A percentile compares a stretch with the other conserved stretches of the same genome.
Conservation (phyloP, 225 moss, liverwort and hornwort species). For the Physcomitrellopsis africana region DNA sequence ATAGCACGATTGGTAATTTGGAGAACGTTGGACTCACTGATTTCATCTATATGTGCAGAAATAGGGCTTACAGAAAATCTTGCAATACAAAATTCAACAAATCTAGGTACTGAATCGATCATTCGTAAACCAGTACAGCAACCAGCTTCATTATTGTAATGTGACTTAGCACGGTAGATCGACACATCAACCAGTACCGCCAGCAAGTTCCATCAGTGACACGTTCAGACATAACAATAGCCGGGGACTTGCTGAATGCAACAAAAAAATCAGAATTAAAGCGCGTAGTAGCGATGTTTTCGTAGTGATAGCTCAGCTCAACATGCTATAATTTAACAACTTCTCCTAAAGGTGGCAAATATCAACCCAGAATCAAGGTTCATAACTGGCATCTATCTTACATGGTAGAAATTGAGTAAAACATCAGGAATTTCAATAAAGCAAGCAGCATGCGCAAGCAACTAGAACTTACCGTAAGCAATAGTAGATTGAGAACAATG, state of each 20-base stretch:
- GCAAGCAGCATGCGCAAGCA: neutral
- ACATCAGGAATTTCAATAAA: neutral
- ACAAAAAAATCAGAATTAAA: neutral
- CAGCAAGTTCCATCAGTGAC: neutral
- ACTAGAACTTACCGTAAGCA: constrained; percentile 48
- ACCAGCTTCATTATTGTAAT: constrained; percentile 10
- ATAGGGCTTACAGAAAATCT: neutral
- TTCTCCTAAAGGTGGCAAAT: neutral
- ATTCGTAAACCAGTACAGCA: neutral
- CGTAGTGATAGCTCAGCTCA: neutral
- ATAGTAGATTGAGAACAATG: constrained; percentile 51
- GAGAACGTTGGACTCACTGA: neutral
- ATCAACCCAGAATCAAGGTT: constrained; percentile 1
- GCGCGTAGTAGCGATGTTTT: neutral
- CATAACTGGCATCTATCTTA: constrained; percentile 3
- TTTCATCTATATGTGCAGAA: neutral
- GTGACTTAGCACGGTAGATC: neutral
- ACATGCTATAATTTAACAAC: neutral
- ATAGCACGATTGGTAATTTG: neutral
- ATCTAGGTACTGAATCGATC: neutral
- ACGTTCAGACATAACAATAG: neutral
- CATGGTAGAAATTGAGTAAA: constrained; percentile 4
- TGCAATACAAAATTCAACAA: neutral
- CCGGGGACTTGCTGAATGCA: neutral
- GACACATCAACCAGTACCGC: neutral